Base-by-base conservation (phyloP, 164 flowering plant genomes). In the Umbilicus rupestris region DNA sequence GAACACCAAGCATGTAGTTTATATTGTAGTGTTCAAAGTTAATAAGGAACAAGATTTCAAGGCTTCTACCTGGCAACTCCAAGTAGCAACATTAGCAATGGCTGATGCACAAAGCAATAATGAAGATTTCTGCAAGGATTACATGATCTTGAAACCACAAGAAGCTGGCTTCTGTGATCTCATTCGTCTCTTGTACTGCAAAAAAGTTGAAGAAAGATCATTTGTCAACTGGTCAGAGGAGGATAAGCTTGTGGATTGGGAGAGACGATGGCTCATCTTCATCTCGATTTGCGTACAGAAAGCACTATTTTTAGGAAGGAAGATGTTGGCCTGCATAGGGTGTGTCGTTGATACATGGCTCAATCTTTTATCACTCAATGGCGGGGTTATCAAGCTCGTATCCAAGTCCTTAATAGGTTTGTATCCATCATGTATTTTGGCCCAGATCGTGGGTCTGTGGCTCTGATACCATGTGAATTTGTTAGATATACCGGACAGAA, bases 261-360 rank as follows among this genome's bases (percentile, higher is more conserved):
- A 26, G 9, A 73, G 72, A 1, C 66, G 92, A 72, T 83, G 86
- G 84, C 41, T 83, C 65, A 75, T 87, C 26, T 80, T 83, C 68
- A 9, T 79, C 45, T 80, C 88, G 35, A 20, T 84, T 5, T 14
- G 77, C 0, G 49, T n/a, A 3, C 92, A 84, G 62, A 82, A 77
- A 46, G 4, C 71, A 19, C 64, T 86, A 9, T 52, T 72, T 7
- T 1, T 0, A 17, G 2, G 49, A 31, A 70, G 59, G 33, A 76
- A 64, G 24, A 81, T 82, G 17, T 11, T 84, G 77, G 73, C 72
- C 29, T 24, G 14, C 35, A 19, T 67, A 0, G 88, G 92, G 5
- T 33, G 70, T 0, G 39, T 26, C 28, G 2, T 79, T 11, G 87
- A 78, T 71, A 19, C 39, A 52, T 78, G 71, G 77, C 77, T 84